A percentile compares a stretch with the other conserved stretches of the same genome.
Evolutionary conservation across 2,329 filamentous ascomycete species (phyloP).

Genomic region (Exophiala oligosperma): DNA sequence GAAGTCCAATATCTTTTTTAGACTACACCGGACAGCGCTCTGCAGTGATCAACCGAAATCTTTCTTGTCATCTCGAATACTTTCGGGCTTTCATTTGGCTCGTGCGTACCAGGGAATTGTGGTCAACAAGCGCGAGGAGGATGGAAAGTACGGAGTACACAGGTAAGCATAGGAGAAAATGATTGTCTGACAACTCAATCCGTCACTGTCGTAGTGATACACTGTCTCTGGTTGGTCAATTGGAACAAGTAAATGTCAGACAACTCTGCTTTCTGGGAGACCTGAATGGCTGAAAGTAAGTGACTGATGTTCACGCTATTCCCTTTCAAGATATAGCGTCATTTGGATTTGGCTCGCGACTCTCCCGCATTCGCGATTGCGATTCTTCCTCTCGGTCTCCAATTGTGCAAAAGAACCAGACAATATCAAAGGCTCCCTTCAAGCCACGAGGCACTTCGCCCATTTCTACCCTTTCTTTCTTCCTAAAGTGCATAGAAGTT

Average conservation of each 20-base stretch:
- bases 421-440: slow-evolving; percentile 5
- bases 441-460: slow-evolving; percentile 4
- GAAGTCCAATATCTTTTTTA: no score
- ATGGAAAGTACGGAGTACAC: no score
- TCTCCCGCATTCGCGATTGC: slow-evolving; percentile 8
- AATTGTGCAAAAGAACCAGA: slow-evolving; percentile 2
- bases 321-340: background rate
- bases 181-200: no score
- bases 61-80: no score
- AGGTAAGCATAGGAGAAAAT: no score
- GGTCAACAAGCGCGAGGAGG: no score
- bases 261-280: background rate
- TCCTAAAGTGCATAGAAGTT: background rate
- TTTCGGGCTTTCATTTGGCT: no score
- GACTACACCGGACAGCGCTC: no score
- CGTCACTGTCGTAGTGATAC: no score
- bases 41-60: no score
- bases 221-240: background rate
- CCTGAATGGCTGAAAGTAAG: background rate
- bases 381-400: slow-evolving; percentile 10
- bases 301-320: background rate
- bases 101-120: no score
- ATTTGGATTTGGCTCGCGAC: slow-evolving; percentile 7
- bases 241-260: background rate
- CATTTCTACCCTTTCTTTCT: slow-evolving; percentile 3